A percentile compares a stretch with the other conserved stretches of the same genome.
Evolutionary conservation across 305 asterid genomes (phyloP).

Genomic region (Fraxinus floribunda): DNA sequence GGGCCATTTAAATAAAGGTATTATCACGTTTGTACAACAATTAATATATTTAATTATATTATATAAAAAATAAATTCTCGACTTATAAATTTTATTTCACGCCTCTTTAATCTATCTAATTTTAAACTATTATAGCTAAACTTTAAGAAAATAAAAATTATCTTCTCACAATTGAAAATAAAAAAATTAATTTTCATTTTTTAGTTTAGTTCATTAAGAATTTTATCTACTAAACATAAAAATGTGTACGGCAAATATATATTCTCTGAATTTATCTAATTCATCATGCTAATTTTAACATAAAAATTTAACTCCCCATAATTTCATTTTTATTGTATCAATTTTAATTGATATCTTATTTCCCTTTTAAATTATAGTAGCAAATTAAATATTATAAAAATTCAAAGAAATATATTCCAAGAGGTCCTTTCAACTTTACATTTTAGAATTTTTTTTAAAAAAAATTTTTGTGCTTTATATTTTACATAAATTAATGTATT

Average conservation of each 20-base stretch:
- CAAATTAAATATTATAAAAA: neutral
- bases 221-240: neutral
- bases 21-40: neutral
- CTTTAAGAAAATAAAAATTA: neutral
- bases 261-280: no score
- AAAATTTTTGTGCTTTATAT: neutral
- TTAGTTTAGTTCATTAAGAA: neutral
- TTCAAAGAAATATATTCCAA: neutral
- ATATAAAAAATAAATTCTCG: neutral
- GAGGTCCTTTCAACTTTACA: neutral
- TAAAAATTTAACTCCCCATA: neutral
- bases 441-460: neutral
- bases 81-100: neutral
- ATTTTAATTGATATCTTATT: neutral
- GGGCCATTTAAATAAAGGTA: constrained; percentile 20
- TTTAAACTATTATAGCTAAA: neutral
- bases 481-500: neutral
- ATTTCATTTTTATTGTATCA: neutral
- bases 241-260: neutral
- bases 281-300: neutral
- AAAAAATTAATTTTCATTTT: neutral
- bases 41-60: neutral
- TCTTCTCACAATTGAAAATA: neutral
- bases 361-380: neutral
- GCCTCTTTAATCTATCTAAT: neutral